Evolutionary conservation across 2,329 filamentous ascomycete species (phyloP).

Genomic region (Sporothrix pallida): DNA sequence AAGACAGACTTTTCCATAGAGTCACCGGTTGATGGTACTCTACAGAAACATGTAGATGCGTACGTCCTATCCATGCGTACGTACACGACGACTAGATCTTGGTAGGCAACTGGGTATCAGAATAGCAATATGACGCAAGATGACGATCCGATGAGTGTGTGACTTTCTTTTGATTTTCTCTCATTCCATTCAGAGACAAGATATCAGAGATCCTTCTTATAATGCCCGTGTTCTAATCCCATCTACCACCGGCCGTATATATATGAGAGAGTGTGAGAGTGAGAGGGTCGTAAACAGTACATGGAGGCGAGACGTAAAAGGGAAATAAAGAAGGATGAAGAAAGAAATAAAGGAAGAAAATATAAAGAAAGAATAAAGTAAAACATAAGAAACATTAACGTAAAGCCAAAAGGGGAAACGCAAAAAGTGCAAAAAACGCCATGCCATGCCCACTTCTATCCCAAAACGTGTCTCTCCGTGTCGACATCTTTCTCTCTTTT

Average conservation of each 20-base stretch:
- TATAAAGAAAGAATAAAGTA: neutral
- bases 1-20: too few species aligned
- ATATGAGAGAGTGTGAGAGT: slow-evolving; percentile 2
- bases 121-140: neutral
- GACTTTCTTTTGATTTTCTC: neutral
- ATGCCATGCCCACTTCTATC: slow-evolving; percentile 24
- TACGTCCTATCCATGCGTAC: neutral
- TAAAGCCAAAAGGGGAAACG: neutral
- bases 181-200: neutral
- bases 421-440: slow-evolving; percentile 1
- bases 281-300: slow-evolving; percentile 5
- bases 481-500: neutral
- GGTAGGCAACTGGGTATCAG: neutral
- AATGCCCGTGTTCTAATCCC: neutral
- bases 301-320: slow-evolving; percentile 5
- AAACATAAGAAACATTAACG: neutral
- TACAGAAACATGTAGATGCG: neutral
- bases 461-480: neutral
- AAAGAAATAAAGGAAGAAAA: neutral
- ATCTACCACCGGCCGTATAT: slow-evolving; percentile 14
- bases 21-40: too few species aligned
- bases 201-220: too few species aligned
- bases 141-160: neutral
- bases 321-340: neutral
- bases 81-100: neutral